phyloP scores from a whole-genome alignment of 352 stramenopile species.

The Pythium aristosporum region DNA sequence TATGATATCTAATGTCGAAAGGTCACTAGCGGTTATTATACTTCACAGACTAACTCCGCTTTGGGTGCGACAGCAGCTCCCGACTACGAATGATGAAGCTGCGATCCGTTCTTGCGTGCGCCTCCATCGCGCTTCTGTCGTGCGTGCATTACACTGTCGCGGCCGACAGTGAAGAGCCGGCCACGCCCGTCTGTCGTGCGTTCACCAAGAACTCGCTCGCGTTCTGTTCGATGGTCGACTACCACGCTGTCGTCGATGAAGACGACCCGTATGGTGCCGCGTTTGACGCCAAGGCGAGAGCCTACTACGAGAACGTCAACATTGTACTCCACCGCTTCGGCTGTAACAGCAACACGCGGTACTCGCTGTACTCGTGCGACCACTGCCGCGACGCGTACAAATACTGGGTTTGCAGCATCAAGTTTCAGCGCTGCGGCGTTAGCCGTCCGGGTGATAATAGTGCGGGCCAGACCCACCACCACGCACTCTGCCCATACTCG shows the following conservation, averaged over 20 bases:
- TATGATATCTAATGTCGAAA: constrained; percentile 11
- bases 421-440: constrained; percentile 72
- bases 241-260: constrained; percentile 64
- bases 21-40: not conserved
- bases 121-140: not conserved
- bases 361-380: constrained; percentile 80
- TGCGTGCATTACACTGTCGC: not conserved
- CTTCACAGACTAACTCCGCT: not conserved
- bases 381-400: constrained; percentile 88
- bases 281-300: constrained; percentile 62
- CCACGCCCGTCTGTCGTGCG: constrained; percentile 39
- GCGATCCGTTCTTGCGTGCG: not conserved
- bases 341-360: constrained; percentile 63
- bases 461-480: constrained; percentile 2
- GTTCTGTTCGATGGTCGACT: constrained; percentile 87
- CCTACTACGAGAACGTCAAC: constrained; percentile 82
- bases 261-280: constrained; percentile 43
- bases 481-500: constrained; percentile 32
- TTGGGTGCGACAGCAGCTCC: not conserved
- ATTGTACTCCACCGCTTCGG: constrained; percentile 81
- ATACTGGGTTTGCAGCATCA: constrained; percentile 86
- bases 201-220: constrained; percentile 65
- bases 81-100: not conserved
- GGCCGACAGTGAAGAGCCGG: constrained; percentile 45
- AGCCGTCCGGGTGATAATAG: not conserved